These are phyloP conservation scores for Penicillium sp. DNA, from an alignment of 2,329 filamentous ascomycete species.

Conservation along the genomic window DNA sequence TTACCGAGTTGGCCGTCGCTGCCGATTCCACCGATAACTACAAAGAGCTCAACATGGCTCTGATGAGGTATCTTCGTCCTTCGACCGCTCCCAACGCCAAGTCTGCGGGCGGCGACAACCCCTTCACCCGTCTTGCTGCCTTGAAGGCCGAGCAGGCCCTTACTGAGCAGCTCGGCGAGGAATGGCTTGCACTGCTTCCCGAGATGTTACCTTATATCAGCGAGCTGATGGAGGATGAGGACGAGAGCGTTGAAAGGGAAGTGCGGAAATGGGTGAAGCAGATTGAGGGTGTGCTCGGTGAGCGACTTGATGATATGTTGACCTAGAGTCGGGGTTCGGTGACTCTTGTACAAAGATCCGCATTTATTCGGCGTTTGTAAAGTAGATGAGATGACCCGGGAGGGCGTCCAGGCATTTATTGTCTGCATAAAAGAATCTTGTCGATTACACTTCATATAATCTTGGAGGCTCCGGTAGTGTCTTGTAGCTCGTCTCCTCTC, in stretches of 20 bases:
- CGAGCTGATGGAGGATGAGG: conserved; percentile 93
- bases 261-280: conserved; percentile 85
- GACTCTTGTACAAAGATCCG: conserved; percentile 27
- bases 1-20: conserved; percentile 77
- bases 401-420: conserved; percentile 4
- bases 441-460: not conserved
- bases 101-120: conserved; percentile 55
- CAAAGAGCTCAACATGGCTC: conserved; percentile 77
- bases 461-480: not conserved
- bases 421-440: conserved; percentile 17
- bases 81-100: conserved; percentile 44
- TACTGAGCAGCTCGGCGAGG: conserved; percentile 80
- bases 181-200: conserved; percentile 86
- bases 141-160: conserved; percentile 79
- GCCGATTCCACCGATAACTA: conserved; percentile 86
- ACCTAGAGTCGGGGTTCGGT: conserved; percentile 56
- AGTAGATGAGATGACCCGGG: conserved; percentile 15
- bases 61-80: conserved; percentile 74
- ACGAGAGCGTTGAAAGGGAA: conserved; percentile 88
- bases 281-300: conserved; percentile 86
- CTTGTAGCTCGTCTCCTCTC: not conserved
- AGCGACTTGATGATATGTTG: conserved; percentile 90
- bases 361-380: conserved; percentile 27
- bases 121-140: conserved; percentile 74
- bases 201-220: conserved; percentile 98